These are phyloP conservation scores for Lichtheimia corymbifera DNA, from an alignment of 371 early-diverging fungal species.

Conservation along the genomic window DNA sequence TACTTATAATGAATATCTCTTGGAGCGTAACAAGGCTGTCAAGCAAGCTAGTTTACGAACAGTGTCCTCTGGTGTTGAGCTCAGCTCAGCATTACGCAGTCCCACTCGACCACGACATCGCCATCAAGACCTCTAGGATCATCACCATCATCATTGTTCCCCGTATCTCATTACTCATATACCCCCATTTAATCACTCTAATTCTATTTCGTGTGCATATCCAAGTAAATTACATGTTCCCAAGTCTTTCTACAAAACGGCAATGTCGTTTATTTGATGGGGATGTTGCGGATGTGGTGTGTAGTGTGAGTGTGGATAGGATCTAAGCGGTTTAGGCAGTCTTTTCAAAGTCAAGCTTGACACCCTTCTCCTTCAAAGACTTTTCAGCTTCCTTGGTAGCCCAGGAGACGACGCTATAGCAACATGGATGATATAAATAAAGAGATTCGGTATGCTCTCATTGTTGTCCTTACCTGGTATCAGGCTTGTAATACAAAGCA, in stretches of 20 bases:
- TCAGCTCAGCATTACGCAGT: neutral
- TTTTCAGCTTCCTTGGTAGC: constrained; percentile 56
- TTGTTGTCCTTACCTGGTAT: constrained; percentile 54
- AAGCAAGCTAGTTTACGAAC: constrained; percentile 24
- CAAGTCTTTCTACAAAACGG: too few species aligned
- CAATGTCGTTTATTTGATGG: too few species aligned
- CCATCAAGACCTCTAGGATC: neutral
- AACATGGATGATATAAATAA: neutral
- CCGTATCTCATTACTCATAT: neutral
- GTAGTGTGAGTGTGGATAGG: too few species aligned
- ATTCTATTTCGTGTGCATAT: too few species aligned
- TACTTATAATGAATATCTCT: constrained; percentile 35
- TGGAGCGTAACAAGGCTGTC: constrained; percentile 42
- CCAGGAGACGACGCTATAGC: constrained; percentile 46
- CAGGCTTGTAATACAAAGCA: constrained; percentile 67
- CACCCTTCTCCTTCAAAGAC: constrained; percentile 53
- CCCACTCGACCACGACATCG: neutral
- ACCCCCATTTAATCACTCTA: too few species aligned
- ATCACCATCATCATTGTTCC: neutral
- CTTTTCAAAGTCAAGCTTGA: constrained; percentile 38
- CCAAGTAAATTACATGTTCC: too few species aligned
- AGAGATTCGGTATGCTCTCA: neutral
- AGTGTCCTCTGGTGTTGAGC: constrained; percentile 6
- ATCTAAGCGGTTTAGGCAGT: constrained; percentile 17
- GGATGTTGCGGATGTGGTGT: too few species aligned